Percentiles rank a stretch among this genome's conserved stretches.
phyloP scores from a whole-genome alignment of 2,329 filamentous ascomycete genomes.

The Lizonia empirigonia region DNA sequence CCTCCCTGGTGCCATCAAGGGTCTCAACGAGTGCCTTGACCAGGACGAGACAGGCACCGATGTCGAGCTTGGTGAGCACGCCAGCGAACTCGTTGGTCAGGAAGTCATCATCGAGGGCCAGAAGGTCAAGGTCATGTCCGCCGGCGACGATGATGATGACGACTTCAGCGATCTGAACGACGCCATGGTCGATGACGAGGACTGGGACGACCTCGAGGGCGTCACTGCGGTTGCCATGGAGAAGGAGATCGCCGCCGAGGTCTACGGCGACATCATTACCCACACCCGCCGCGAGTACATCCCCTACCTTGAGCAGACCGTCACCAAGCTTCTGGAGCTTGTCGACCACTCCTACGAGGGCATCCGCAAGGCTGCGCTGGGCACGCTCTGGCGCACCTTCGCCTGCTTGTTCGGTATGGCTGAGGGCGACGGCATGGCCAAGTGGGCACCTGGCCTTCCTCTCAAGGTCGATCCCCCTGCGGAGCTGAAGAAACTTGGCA shows the following conservation, averaged over 20 bases:
- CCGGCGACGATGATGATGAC: slow-evolving; percentile 61
- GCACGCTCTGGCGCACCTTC: slow-evolving; percentile 91
- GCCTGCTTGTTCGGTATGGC: slow-evolving; percentile 87
- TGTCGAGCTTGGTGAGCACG: slow-evolving; percentile 74
- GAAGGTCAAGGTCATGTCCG: slow-evolving; percentile 79
- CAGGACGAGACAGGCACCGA: slow-evolving; percentile 86
- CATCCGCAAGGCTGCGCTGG: slow-evolving; percentile 87
- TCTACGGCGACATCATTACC: slow-evolving; percentile 88
- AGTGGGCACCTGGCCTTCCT: slow-evolving; percentile 89
- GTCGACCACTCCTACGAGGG: slow-evolving; percentile 91
- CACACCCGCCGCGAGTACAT: slow-evolving; percentile 81
- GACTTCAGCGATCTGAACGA: slow-evolving; percentile 64
- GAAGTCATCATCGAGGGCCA: slow-evolving; percentile 80
- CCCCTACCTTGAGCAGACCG: slow-evolving; percentile 85
- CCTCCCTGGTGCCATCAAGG: slow-evolving; percentile 76
- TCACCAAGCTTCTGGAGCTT: slow-evolving; percentile 79
- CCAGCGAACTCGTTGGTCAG: slow-evolving; percentile 73
- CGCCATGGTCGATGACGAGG: slow-evolving; percentile 74
- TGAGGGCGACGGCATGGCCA: slow-evolving; percentile 75
- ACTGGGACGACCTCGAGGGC: slow-evolving; percentile 81
- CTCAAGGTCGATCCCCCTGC: slow-evolving; percentile 77
- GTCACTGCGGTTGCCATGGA: slow-evolving; percentile 90
- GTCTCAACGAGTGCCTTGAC: slow-evolving; percentile 82
- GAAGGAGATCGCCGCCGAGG: slow-evolving; percentile 96
- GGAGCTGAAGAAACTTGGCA: slow-evolving; percentile 82